Conservation (phyloP, 148 eudicot species). For the Salicornia ramosissima region DNA sequence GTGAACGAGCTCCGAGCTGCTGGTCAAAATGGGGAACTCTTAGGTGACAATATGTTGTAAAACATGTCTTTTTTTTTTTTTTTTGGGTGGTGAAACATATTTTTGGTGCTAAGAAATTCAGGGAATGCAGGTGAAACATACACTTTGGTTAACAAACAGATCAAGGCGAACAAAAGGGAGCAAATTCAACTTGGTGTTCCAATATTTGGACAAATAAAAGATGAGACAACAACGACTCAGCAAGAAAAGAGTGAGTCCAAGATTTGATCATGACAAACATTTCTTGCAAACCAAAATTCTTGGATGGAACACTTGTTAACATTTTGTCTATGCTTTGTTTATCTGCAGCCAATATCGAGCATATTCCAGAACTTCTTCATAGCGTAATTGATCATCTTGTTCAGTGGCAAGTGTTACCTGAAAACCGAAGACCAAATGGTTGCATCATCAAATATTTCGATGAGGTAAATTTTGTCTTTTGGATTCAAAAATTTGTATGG, state of each 20-base stretch:
- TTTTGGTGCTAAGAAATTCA: background rate
- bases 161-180: slow-evolving; percentile 83
- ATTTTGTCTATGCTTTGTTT: background rate
- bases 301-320: too few species aligned
- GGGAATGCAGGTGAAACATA: slow-evolving; percentile 72
- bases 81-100: too few species aligned
- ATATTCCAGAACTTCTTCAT: slow-evolving; percentile 77
- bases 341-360: slow-evolving; percentile 70
- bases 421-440: slow-evolving; percentile 73
- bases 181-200: slow-evolving; percentile 90
- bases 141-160: slow-evolving; percentile 73
- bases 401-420: slow-evolving; percentile 77
- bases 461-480: slow-evolving; percentile 44
- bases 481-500: background rate
- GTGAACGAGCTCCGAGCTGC: slow-evolving; percentile 73
- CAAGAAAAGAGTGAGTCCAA: slow-evolving; percentile 48
- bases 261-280: background rate
- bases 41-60: slow-evolving; percentile 43
- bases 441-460: slow-evolving; percentile 90
- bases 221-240: slow-evolving; percentile 41
- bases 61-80: background rate
- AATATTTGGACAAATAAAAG: slow-evolving; percentile 63
- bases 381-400: slow-evolving; percentile 71
- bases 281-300: background rate
- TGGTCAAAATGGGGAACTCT: slow-evolving; percentile 88